Evolutionary conservation across 2,329 filamentous ascomycete species (phyloP), one percentile per base, ranked within the genome.

Genomic region (Fusarium sterilihyphosum): DNA sequence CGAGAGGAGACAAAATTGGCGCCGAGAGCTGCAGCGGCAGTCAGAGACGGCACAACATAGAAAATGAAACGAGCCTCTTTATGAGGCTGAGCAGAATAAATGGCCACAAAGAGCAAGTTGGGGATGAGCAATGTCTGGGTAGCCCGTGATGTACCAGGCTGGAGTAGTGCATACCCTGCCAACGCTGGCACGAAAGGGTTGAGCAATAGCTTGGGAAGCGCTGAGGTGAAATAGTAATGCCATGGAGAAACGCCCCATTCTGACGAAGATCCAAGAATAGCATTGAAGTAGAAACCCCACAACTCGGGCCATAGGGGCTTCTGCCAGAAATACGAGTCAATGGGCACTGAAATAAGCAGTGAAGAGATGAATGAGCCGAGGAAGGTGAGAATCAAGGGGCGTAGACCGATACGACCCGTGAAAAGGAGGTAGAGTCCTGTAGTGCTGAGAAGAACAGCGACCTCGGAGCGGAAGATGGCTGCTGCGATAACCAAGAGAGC

Each of bases 11-110:
- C 84, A 82, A 91, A 92, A 64, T 90, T 89, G 20, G 94, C 94
- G 26, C 91, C 92, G 9, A 94, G 87, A 7, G 94, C 92, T 2
- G 94, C 92, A 6, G 92, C 89, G 17, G 92, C 92, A 1, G 95
- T 98, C 37, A 98, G 85, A 1, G 92, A 88, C 1, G 96, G 96
- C 31, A 97, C 87, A 60, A 91, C 88, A 83, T 98, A 98, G 78
- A 98, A 91, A 76, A 99, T 92, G 86, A 99, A 99, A 24, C 96
- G 93, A 81, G 95, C 93, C 84, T 99, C 96, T 81, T 99, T 99
- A 85, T 99, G 96, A 2, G 96, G 95, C 71, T 98, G 93, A 58
- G 94, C 78, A 73, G 94, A 98, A 86, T 98, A 98, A 49, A 97
- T 82, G 9, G 88, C 88, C 26, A 97, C 87, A 81, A 95, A 99